phyloP scores from a whole-genome alignment of 352 stramenopile genomes.

The Globisporangium cylindrosporum region DNA sequence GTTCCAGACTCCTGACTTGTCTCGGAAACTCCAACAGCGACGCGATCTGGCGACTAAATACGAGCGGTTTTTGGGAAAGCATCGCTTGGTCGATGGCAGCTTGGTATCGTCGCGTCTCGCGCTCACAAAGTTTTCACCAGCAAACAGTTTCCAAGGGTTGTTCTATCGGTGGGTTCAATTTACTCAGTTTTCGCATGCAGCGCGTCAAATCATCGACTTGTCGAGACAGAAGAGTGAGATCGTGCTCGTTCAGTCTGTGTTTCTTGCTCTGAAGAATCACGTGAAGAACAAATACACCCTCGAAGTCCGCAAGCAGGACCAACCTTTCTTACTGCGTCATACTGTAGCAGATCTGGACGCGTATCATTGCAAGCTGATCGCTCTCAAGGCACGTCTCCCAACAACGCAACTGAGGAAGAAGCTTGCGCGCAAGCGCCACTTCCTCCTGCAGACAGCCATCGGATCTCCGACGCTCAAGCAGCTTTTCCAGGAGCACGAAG shows the following conservation, averaged over 20 bases:
- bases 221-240: slow-evolving; percentile 31
- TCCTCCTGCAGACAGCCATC: slow-evolving; percentile 36
- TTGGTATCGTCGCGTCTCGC: slow-evolving; percentile 28
- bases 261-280: slow-evolving; percentile 34
- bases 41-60: slow-evolving; percentile 37
- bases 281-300: slow-evolving; percentile 50
- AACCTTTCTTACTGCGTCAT: slow-evolving; percentile 43
- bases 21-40: slow-evolving; percentile 32
- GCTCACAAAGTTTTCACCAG: slow-evolving; percentile 38
- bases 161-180: slow-evolving; percentile 65
- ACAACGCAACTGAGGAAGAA: slow-evolving; percentile 27
- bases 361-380: slow-evolving; percentile 48
- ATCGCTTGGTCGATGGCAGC: slow-evolving; percentile 32
- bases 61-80: slow-evolving; percentile 31
- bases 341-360: slow-evolving; percentile 41
- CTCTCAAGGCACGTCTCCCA: slow-evolving; percentile 28
- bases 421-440: slow-evolving; percentile 20
- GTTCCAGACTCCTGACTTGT: slow-evolving; percentile 39
- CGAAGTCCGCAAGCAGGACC: slow-evolving; percentile 15
- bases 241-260: slow-evolving; percentile 35
- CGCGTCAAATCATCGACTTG: slow-evolving; percentile 22
- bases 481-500: slow-evolving; percentile 60
- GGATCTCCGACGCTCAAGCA: slow-evolving; percentile 72
- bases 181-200: slow-evolving; percentile 36
- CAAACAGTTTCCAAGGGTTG: slow-evolving; percentile 39